Base-by-base conservation (phyloP, 148 eudicot species). In the Rhododendron mucronatum region DNA sequence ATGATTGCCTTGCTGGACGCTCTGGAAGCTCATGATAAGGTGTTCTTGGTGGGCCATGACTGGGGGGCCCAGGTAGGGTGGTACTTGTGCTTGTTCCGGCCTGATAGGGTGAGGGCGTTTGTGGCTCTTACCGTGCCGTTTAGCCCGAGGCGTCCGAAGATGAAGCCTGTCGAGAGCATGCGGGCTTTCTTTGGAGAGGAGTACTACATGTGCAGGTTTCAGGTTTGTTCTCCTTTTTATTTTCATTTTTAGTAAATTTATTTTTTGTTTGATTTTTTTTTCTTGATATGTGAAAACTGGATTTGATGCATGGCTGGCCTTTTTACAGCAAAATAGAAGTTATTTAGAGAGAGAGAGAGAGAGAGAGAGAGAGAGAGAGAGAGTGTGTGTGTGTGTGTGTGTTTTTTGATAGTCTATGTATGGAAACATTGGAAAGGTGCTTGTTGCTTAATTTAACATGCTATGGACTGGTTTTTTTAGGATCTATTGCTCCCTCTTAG, bases 141-240 rank as follows among this genome's bases (percentile, higher is more conserved):
- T 48, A 78, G 95, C 79, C 96, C 98, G 1, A 89, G 98, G 86
- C 80, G 88, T 80, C 94, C 96, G 2, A 91, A 71, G 87, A 59
- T 90, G 69, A 95, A 91, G 92, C 98, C 98, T 10, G 81, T 89
- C 10, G 89, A 69, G 16, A 65, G 69, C 23, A 88, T 94, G 87
- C 79, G 90, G 47, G 91, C 93, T 77, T 83, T 92, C 80, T 94
- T 92, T 82, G 98, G 98, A 21, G 92, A 92, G 20, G 95, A 94
- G 0, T 95, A 94, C 82, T 95, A 95, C 50, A 95, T 95, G 83
- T 93, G 96, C 91, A 86, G 98, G 87, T 95, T 95, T 90, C 98
- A 95, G 95, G 98, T 95, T 47, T 21, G 76, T 75, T 30, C 20
- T 47, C 0, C 1, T 26, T 26, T 47, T 12, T 4, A 0, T 78